These are phyloP conservation scores for Salmacisia buchloeana DNA, from an alignment of 1,284 basidiomycete genomes.

Conservation along the genomic window DNA sequence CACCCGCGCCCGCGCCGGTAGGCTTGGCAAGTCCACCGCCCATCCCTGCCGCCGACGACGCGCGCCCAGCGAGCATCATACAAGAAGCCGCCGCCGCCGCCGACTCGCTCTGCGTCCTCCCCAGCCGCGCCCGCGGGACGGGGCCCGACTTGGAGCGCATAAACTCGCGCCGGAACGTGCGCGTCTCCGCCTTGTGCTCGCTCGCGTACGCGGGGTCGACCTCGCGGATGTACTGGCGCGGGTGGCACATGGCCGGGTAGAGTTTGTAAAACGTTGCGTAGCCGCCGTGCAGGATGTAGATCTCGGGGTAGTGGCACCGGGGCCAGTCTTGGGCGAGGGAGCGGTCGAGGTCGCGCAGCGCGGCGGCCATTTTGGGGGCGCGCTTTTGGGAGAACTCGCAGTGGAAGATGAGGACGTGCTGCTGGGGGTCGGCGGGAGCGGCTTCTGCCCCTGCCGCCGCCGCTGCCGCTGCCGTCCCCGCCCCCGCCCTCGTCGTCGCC, in stretches of 20 bases:
- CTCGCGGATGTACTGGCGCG: conserved; percentile 81
- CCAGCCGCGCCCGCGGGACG: background rate
- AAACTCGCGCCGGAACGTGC: conserved; percentile 76
- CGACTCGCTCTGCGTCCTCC: background rate
- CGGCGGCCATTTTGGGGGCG: conserved; percentile 93
- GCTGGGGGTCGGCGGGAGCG: conserved; percentile 56
- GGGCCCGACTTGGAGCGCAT: conserved; percentile 20
- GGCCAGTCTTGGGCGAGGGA: conserved; percentile 81
- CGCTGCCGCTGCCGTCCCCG: no score
- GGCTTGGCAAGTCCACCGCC: no score
- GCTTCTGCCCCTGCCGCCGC: conserved; percentile 55
- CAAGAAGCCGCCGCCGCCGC: no score
- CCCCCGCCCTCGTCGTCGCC: no score
- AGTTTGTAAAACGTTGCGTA: conserved; percentile 79
- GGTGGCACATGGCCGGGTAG: conserved; percentile 67
- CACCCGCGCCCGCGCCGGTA: no score
- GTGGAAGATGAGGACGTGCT: conserved; percentile 87
- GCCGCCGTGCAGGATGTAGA: conserved; percentile 93
- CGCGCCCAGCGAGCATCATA: conserved; percentile 2
- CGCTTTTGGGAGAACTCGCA: conserved; percentile 95
- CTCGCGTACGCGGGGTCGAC: conserved; percentile 78
- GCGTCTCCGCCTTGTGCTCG: conserved; percentile 75
- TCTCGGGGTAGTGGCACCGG: conserved; percentile 88
- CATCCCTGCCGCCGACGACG: background rate
- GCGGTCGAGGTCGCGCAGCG: conserved; percentile 89